A percentile compares a stretch with the other conserved stretches of the same genome.
These are phyloP conservation scores for Sphagnum contortum DNA, from an alignment of 225 moss, liverwort and hornwort species.

Conservation along the genomic window DNA sequence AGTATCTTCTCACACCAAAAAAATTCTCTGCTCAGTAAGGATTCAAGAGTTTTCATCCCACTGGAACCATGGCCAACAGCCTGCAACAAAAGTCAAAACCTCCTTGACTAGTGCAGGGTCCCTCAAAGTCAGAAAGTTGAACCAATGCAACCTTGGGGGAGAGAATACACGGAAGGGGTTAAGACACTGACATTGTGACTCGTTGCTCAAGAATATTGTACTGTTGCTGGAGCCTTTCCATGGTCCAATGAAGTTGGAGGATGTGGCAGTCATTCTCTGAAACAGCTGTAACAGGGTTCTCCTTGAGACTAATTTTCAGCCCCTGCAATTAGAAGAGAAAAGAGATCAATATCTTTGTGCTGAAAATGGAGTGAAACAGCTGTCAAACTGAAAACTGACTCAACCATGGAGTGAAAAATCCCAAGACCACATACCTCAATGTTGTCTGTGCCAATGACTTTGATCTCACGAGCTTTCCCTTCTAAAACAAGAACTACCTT, in stretches of 20 bases:
- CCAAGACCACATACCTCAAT: slow-evolving; percentile 50
- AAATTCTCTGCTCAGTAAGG: too few species aligned
- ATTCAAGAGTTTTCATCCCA: too few species aligned
- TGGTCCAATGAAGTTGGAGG: slow-evolving; percentile 74
- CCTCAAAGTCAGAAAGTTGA: too few species aligned
- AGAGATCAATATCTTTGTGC: not conserved
- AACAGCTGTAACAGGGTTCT: slow-evolving; percentile 36
- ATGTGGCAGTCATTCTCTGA: slow-evolving; percentile 64
- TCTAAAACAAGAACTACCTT: slow-evolving; percentile 36
- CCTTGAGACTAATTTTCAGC: slow-evolving; percentile 73
- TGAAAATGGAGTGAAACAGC: not conserved
- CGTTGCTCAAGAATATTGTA: slow-evolving; percentile 47
- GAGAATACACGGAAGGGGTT: too few species aligned
- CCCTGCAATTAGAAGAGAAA: slow-evolving; percentile 45
- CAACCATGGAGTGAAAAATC: not conserved
- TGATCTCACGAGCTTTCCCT: slow-evolving; percentile 42
- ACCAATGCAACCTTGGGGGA: too few species aligned
- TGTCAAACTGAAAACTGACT: slow-evolving; percentile 4
- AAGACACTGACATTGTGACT: slow-evolving; percentile 42
- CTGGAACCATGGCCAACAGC: too few species aligned
- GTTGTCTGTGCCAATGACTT: slow-evolving; percentile 47
- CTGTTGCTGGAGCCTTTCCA: slow-evolving; percentile 81
- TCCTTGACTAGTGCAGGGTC: too few species aligned
- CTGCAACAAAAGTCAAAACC: too few species aligned
- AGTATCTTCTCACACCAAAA: too few species aligned